Percentiles rank a stretch among this genome's conserved stretches.
phyloP scores from a whole-genome alignment of 2,329 filamentous ascomycete species.

The Pseudocercospora macadamiae region DNA sequence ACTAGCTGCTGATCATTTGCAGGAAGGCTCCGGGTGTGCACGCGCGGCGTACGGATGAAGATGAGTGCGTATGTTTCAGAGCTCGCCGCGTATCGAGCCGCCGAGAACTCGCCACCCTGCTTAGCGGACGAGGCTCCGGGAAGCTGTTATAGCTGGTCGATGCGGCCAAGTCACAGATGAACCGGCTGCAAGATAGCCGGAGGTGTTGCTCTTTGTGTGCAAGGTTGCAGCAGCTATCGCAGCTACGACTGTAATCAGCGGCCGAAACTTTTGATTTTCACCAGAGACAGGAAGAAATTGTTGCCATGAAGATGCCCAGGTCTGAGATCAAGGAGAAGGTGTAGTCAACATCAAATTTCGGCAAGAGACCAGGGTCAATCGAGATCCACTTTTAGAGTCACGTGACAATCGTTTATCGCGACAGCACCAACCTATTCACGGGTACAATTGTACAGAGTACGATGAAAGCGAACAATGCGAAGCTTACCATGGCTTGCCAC shows the following conservation, averaged over 20 bases:
- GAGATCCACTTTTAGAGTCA: no score
- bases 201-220: neutral
- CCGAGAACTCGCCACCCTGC: constrained; percentile 2
- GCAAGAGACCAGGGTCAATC: neutral
- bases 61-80: constrained; percentile 1
- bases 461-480: no score
- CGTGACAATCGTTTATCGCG: no score
- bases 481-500: no score
- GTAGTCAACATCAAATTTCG: no score
- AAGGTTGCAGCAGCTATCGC: neutral
- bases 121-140: neutral
- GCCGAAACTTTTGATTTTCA: neutral
- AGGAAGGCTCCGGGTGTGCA: neutral
- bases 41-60: neutral
- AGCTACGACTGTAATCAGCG: neutral
- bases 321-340: neutral
- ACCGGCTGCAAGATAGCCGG: neutral
- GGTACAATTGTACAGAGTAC: no score
- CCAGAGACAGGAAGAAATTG: no score
- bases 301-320: no score
- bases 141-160: neutral
- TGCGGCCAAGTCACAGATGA: neutral
- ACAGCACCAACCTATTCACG: no score
- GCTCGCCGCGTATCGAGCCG: neutral
- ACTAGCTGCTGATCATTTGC: neutral